Conservation (phyloP, 2,329 filamentous ascomycete species). For the Aspergillus candidus region DNA sequence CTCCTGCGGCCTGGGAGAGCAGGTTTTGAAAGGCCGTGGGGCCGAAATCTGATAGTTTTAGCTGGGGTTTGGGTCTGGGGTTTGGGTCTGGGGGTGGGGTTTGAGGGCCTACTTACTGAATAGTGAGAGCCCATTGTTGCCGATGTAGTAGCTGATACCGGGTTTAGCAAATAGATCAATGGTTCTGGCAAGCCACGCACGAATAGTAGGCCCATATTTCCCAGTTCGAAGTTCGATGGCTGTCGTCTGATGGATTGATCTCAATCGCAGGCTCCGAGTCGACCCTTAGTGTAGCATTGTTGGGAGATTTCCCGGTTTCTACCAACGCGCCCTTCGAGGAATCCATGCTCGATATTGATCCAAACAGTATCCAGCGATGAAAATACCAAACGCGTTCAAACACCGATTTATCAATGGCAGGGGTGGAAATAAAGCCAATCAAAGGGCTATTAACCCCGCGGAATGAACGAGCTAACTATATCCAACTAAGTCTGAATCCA, state of each 20-base stretch:
- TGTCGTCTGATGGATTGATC: slow-evolving; percentile 31
- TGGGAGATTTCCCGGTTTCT: no score
- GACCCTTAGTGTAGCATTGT: no score
- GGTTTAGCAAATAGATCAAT: slow-evolving; percentile 15
- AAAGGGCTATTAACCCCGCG: no score
- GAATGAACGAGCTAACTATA: no score
- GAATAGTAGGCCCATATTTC: slow-evolving; percentile 56
- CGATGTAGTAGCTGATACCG: slow-evolving; percentile 53
- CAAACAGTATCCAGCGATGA: no score
- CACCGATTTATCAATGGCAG: no score
- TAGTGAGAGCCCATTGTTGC: slow-evolving; percentile 57
- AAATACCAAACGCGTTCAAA: no score
- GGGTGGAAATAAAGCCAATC: no score
- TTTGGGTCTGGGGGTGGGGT: background rate
- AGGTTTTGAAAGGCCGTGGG: slow-evolving; percentile 61
- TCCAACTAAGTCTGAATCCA: no score
- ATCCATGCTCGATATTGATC: no score
- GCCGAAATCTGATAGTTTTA: slow-evolving; percentile 45
- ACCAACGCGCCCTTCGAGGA: no score
- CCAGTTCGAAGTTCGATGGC: slow-evolving; percentile 45
- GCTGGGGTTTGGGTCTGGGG: background rate
- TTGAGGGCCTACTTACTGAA: slow-evolving; percentile 43
- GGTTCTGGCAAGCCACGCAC: slow-evolving; percentile 24
- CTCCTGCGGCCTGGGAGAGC: slow-evolving; percentile 54
- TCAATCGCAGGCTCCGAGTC: no score